Evolutionary conservation across 106 monocot genomes (phyloP), one percentile per base, ranked within the genome.

Genomic region (Allium fistulosum): DNA sequence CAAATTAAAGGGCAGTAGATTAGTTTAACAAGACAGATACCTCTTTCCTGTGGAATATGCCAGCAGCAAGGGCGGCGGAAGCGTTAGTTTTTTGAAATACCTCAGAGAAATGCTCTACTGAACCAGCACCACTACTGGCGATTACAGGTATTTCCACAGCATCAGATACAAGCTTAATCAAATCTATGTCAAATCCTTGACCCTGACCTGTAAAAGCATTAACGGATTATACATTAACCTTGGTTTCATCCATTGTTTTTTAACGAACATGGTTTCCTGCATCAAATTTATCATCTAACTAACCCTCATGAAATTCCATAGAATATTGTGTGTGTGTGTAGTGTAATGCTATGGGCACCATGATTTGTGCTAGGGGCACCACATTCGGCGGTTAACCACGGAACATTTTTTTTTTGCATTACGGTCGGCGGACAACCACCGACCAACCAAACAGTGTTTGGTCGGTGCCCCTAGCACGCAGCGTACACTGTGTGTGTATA

Each of bases 21-120:
- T 8, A 53, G 55, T 26, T 17, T 50, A 47, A 52, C 45, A 67
- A 55, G 28, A 46, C 59, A 28, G 56, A 1, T 82, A 92, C 96
- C 91, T 97, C 96, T 58, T 88, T 92, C 17, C 96, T 85, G 68
- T 97, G 96, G 78, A 97, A 97, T 80, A 97, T 97, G 49, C 96
- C 96, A 47, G 96, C 96, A 70, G 96, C 96, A 74, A 97, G 86
- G 3, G 96, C 96, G 72, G 91, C 96, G 48, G 96, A 96, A 68
- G 96, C 96, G 76, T 71, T 83, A 46, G 96, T 97, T 78, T 92
- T 82, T 66, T 82, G 59, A 78, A 97, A 97, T 48, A 97, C 92
- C 17, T 97, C 88, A 6, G 82, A 86, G 76, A 97, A 97, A 67
- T 97, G 96, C 18, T 82, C 75, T 6, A 84, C 92, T 53, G 72